Base-by-base conservation (phyloP, 805 yeast species). In the Candida lessepsii region DNA sequence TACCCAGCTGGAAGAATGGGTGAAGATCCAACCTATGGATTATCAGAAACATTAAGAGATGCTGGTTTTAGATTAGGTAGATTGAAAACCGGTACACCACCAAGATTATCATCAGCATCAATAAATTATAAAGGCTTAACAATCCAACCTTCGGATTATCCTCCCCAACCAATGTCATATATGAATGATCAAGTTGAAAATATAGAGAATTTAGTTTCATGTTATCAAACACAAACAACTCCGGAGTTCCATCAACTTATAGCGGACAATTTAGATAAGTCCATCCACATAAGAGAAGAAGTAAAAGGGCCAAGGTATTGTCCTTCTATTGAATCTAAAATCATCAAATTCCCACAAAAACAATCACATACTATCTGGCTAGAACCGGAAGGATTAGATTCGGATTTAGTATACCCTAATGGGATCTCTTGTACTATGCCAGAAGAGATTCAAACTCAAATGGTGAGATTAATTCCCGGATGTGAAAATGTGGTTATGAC, bases 351-450 rank as follows among this genome's bases (percentile, higher is more conserved):
- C 57, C 71, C 86, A 2, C 85, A 85, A 33, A 90, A 86, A 54
- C 65, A 72, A 3, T 67, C 79, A 0, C 99, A 93, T 58, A 74
- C 83, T 41, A 80, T 93, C 3, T 93, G 99, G 99, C 67, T 93
- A 6, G 99, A 93, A 61, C 98, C 97, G 0, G 99, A 93, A 60
- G 99, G 99, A 0, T 65, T 90, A 13, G 83, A 86, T 51, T 78
- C 91, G 0, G 82, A 87, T 55, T 66, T 86, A n/a, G 83, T 93
- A 9, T 93, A 93, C 57, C 99, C 99, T 0, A 93, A 91, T 54
- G 99, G 99, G 11, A 87, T 93, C 13, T 86, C 96, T 2, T 84
- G 90, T 52, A 89, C 99, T 0, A 85, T 93, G 95, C 99, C 99
- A 0, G 93, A 80, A 26, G 97, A 91, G 17, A 82, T 90, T 21